Conservation (phyloP, 2,329 filamentous ascomycete genomes). For the Hymenoscyphus salicellus region DNA sequence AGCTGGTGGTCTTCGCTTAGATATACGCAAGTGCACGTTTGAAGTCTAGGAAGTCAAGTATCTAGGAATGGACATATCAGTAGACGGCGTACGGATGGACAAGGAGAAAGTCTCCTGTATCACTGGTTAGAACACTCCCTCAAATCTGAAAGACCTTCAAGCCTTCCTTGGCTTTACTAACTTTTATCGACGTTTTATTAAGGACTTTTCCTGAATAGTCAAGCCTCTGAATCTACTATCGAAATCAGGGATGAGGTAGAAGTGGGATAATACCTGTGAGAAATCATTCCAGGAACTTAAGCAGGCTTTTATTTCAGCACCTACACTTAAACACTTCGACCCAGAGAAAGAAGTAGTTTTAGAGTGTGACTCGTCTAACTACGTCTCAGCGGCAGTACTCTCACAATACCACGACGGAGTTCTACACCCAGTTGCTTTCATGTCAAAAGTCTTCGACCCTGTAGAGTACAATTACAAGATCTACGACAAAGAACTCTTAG, state of each 20-base stretch:
- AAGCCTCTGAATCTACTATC: neutral
- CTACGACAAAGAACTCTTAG: slow-evolving; percentile 2
- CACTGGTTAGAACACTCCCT: neutral
- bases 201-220: neutral
- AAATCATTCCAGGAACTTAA: neutral
- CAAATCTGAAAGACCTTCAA: neutral
- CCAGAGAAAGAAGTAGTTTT: neutral
- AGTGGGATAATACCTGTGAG: neutral
- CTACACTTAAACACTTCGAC: neutral
- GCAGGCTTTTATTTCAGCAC: neutral
- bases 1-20: neutral
- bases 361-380: neutral
- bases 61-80: neutral
- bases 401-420: neutral
- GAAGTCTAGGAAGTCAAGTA: neutral
- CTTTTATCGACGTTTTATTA: neutral
- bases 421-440: neutral
- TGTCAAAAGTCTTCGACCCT: neutral
- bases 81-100: neutral
- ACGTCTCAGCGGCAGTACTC: neutral
- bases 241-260: neutral
- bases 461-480: neutral
- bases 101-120: neutral
- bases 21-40: neutral
- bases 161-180: neutral